phyloP scores from a whole-genome alignment of 805 yeast species.

The Priceomyces fermenticarens region DNA sequence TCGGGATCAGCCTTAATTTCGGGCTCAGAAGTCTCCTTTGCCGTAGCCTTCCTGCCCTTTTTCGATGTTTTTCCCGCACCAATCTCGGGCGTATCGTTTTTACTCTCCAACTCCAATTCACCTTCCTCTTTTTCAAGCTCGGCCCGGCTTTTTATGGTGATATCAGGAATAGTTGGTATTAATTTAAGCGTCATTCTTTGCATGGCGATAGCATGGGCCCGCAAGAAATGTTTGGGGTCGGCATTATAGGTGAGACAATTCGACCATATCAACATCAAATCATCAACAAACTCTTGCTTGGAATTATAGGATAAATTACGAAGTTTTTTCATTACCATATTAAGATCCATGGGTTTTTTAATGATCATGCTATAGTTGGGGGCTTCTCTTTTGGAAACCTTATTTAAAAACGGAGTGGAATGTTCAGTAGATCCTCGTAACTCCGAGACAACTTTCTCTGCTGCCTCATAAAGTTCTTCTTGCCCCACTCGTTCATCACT shows the following conservation, averaged over 20 bases:
- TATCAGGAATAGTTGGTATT: constrained; percentile 86
- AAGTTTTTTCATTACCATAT: constrained; percentile 88
- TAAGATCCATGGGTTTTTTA: constrained; percentile 93
- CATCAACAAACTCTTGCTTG: constrained; percentile 91
- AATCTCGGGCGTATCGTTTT: constrained; percentile 19
- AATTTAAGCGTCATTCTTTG: constrained; percentile 78
- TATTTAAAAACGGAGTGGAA: constrained; percentile 91
- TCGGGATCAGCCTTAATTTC: constrained; percentile 28
- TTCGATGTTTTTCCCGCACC: constrained; percentile 36
- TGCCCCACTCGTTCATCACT: constrained; percentile 94
- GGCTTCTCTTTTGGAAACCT: constrained; percentile 97
- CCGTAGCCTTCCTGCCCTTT: constrained; percentile 37
- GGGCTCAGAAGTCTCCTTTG: constrained; percentile 24
- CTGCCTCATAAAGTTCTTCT: constrained; percentile 95
- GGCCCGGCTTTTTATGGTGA: constrained; percentile 66
- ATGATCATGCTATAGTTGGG: constrained; percentile 92
- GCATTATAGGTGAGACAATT: constrained; percentile 91
- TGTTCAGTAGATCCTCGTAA: constrained; percentile 91
- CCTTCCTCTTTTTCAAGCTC: constrained; percentile 69
- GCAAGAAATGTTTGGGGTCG: constrained; percentile 86
- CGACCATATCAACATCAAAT: constrained; percentile 90
- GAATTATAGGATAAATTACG: constrained; percentile 78
- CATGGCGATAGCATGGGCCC: constrained; percentile 95
- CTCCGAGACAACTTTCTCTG: constrained; percentile 91
- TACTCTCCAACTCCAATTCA: constrained; percentile 18